A percentile compares a stretch with the other conserved stretches of the same genome.
Conservation (phyloP, 208 protist species). For the Entamoeba invadens region DNA sequence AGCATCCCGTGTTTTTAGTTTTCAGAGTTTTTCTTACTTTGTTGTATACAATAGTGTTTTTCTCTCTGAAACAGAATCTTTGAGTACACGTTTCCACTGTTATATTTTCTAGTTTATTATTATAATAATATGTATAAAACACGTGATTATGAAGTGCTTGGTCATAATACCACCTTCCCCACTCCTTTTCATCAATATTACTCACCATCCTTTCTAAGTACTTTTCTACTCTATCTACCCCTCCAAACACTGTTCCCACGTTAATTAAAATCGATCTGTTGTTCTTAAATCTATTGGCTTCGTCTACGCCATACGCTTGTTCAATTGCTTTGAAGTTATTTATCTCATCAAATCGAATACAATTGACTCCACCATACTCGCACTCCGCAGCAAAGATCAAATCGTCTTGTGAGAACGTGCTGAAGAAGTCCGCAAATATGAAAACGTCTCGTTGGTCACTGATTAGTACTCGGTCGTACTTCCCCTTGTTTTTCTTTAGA, state of each 20-base stretch:
- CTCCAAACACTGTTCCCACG: background rate
- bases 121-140: background rate
- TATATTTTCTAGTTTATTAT: background rate
- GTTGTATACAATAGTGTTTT: background rate
- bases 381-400: background rate
- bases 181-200: background rate
- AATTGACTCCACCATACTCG: no score
- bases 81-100: background rate
- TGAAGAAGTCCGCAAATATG: background rate
- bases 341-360: no score
- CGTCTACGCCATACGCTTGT: no score
- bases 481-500: background rate
- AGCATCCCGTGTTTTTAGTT: no score
- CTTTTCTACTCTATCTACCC: background rate
- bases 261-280: background rate
- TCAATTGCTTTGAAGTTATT: no score
- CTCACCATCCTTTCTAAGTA: background rate
- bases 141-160: background rate
- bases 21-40: background rate
- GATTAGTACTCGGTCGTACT: background rate
- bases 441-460: background rate
- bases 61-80: background rate
- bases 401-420: background rate
- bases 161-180: background rate
- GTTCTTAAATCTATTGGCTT: no score